phyloP scores from a whole-genome alignment of 1,284 basidiomycete species.

The Microstroma glucosiphilum region DNA sequence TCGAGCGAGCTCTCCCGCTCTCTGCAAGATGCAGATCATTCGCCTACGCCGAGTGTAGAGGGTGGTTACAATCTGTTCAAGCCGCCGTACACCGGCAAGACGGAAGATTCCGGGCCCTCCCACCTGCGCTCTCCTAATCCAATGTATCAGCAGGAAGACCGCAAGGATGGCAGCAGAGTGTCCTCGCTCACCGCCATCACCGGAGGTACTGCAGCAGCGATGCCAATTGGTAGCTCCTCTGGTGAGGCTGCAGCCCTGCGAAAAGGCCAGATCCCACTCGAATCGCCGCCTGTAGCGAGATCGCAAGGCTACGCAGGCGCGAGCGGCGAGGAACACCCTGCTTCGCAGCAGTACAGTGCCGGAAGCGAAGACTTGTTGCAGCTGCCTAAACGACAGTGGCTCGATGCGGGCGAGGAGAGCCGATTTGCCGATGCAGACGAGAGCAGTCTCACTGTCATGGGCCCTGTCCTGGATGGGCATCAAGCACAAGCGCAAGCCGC shows the following conservation, averaged over 20 bases:
- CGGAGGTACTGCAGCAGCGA: slow-evolving; percentile 1
- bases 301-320: not conserved
- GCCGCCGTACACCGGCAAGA: slow-evolving; percentile 24
- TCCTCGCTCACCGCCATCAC: slow-evolving; percentile 7
- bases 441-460: slow-evolving; percentile 4
- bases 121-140: not conserved
- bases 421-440: slow-evolving; percentile 6
- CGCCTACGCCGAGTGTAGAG: slow-evolving; percentile 39
- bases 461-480: slow-evolving; percentile 1
- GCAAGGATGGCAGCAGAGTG: not conserved
- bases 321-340: not conserved
- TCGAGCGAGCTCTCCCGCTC: not conserved
- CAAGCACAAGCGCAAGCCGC: not conserved
- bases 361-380: slow-evolving; percentile 15
- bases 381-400: not conserved
- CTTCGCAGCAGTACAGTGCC: slow-evolving; percentile 11
- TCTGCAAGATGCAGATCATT: not conserved
- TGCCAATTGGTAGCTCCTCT: not conserved
- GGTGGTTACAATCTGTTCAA: slow-evolving; percentile 44
- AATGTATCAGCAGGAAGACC: not conserved
- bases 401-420: not conserved
- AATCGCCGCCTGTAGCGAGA: not conserved
- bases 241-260: slow-evolving; percentile 14
- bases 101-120: not conserved
- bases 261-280: slow-evolving; percentile 2